These are phyloP conservation scores for Coemansia asiatica DNA, from an alignment of 192 early-diverging fungal genomes.

Conservation along the genomic window DNA sequence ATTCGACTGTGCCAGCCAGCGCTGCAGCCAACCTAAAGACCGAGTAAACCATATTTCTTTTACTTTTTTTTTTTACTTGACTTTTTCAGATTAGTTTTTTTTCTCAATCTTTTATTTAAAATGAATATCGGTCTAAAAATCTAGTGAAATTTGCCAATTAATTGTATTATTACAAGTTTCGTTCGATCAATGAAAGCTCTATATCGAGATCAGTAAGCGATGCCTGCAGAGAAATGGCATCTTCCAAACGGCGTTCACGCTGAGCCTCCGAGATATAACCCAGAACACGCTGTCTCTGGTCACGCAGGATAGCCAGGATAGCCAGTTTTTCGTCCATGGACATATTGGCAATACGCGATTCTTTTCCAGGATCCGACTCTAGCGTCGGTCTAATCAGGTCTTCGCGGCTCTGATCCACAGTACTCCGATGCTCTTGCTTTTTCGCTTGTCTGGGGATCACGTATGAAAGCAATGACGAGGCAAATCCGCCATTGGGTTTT, in stretches of 20 bases:
- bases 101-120: not conserved
- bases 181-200: constrained; percentile 60
- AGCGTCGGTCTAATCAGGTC: constrained; percentile 15
- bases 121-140: no score
- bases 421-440: not conserved
- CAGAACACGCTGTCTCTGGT: constrained; percentile 65
- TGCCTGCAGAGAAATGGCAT: constrained; percentile 62
- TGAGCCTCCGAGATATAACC: constrained; percentile 68
- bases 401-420: not conserved
- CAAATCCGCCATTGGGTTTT: constrained; percentile 14
- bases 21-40: constrained; percentile 10
- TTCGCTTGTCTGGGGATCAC: constrained; percentile 1
- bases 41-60: constrained; percentile 10
- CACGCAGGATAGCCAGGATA: constrained; percentile 62
- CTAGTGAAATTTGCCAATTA: no score
- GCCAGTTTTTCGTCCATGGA: constrained; percentile 30
- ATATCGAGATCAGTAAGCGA: constrained; percentile 64
- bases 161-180: constrained; percentile 24
- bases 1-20: not conserved
- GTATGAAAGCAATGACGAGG: constrained; percentile 31
- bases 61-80: constrained; percentile 1
- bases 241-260: constrained; percentile 67
- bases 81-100: not conserved
- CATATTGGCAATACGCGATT: constrained; percentile 20
- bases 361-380: constrained; percentile 18